Base-by-base conservation (phyloP, 2,329 filamentous ascomycete genomes). In the Ophiostoma angusticollis region DNA sequence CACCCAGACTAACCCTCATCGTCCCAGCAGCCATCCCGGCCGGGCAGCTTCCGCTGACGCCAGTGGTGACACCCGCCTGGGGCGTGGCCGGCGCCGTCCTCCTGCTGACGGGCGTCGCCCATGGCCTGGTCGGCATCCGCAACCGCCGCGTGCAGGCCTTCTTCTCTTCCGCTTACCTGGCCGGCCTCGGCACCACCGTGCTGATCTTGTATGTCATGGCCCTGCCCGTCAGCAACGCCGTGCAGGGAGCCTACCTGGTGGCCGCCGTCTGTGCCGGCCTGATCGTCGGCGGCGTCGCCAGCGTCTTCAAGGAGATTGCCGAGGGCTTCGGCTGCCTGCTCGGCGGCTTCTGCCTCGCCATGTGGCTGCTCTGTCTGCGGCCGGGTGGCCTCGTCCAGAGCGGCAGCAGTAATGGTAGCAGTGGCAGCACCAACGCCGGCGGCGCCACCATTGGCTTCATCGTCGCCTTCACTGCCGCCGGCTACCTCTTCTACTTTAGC, bases 171-270 rank as follows among this genome's bases (percentile, higher is more conserved):
- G 82, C 75, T 5, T 87, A 82, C 50, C 64, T 91, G 19, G 68
- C 74, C 17, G 72, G 78, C 31, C 61, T 95, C 25, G 77, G 81
- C 13, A 78, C 91, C 11, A 75, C 81, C 0, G 80, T 94, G 3
- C 65, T 96, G 17, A 84, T 95, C 39, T 59, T 93, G 31, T 95
- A 95, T 55, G 79, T 95, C 28, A 91, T 93, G 80, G 79, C 70
- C 39, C 72, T 78, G 0, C 85, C 86, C 0, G 72, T 93, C 28
- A 74, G 69, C 43, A 63, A 82, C 54, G 82, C 75, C 0, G 64
- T 91, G 3, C 85, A 95, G 58, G 89, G 85, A 19, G 89, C 77
- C 22, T 95, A 91, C 56, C 72, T 96, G 25, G 82, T 86, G 6
- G 87, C 85, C 3, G 73, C 72, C 3, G 68, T 84, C 25, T 59